These are phyloP conservation scores for Angomonas deanei DNA, from an alignment of 208 protist species.

Conservation along the genomic window DNA sequence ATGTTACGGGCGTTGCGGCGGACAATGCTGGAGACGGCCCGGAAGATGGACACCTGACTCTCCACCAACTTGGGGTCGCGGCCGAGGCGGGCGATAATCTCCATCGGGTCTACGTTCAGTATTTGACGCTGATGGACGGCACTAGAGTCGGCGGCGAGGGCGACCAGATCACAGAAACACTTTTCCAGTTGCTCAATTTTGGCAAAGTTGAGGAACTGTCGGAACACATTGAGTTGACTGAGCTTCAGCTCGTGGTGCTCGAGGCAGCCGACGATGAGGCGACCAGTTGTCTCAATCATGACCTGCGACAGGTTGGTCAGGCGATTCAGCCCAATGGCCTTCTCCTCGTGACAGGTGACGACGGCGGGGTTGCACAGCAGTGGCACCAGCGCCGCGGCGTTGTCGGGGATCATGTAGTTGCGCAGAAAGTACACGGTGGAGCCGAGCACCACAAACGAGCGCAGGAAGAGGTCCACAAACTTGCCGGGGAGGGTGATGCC, in stretches of 20 bases:
- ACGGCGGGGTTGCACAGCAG: constrained; percentile 12
- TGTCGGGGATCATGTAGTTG: constrained; percentile 11
- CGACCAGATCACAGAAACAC: constrained; percentile 56
- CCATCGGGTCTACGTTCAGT: constrained; percentile 63
- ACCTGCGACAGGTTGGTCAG: constrained; percentile 20
- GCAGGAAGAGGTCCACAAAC: constrained; percentile 36
- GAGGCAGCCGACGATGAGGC: constrained; percentile 23
- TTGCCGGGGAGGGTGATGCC: constrained; percentile 28
- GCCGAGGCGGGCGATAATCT: constrained; percentile 45
- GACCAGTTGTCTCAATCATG: constrained; percentile 19
- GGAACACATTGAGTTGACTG: constrained; percentile 40
- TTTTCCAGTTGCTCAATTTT: constrained; percentile 32
- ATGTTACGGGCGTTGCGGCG: constrained; percentile 49
- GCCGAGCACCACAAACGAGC: constrained; percentile 22
- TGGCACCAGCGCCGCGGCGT: constrained; percentile 10
- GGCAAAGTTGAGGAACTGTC: constrained; percentile 41
- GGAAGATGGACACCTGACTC: constrained; percentile 48
- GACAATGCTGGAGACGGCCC: constrained; percentile 24
- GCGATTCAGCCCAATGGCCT: constrained; percentile 18
- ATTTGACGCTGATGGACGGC: constrained; percentile 21
- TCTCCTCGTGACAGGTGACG: constrained; percentile 16
- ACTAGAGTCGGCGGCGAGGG: constrained; percentile 13
- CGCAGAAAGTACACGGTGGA: constrained; percentile 16
- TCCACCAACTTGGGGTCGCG: constrained; percentile 30
- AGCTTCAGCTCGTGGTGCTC: constrained; percentile 31